Evolutionary conservation across 75 land plant genomes (phyloP).

Genomic region (Pinus albicaulis): DNA sequence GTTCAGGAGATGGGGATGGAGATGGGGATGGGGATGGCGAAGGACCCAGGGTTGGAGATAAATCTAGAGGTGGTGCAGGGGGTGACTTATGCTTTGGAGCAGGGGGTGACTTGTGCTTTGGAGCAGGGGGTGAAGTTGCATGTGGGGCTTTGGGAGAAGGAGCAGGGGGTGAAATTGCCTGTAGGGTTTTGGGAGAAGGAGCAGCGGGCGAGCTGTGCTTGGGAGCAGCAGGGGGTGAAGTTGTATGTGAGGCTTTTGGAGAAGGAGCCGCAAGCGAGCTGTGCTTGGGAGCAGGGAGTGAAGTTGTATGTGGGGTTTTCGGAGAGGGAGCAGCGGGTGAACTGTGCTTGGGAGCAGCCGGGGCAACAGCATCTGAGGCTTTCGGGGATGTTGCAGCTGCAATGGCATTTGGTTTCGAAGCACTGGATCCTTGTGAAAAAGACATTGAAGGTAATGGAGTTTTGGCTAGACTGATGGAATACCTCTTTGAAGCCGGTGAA

Average conservation of each 20-base stretch:
- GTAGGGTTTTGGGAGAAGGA: background rate
- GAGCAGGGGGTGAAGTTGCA: background rate
- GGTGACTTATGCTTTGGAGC: background rate
- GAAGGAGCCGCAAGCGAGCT: background rate
- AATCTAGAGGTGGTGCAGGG: conserved; percentile 2
- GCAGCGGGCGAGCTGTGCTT: background rate
- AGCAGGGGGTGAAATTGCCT: background rate
- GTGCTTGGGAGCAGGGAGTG: conserved; percentile 2
- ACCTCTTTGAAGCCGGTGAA: background rate
- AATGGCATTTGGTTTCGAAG: background rate
- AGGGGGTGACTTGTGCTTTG: background rate
- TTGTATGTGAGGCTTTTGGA: background rate
- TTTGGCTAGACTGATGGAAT: background rate
- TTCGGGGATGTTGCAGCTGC: conserved; percentile 6
- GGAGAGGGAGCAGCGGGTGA: background rate
- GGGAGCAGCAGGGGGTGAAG: background rate
- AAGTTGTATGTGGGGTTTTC: background rate
- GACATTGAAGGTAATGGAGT: background rate
- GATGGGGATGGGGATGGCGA: conserved; percentile 4
- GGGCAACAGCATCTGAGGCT: background rate
- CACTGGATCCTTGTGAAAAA: background rate
- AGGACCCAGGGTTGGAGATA: conserved; percentile 6
- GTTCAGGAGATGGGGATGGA: conserved; percentile 6
- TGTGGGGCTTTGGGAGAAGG: background rate
- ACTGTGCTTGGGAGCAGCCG: background rate